Evolutionary conservation across 2,329 filamentous ascomycete species (phyloP), one percentile per base, ranked within the genome.

Genomic region (Aspergillus novoparasiticus): DNA sequence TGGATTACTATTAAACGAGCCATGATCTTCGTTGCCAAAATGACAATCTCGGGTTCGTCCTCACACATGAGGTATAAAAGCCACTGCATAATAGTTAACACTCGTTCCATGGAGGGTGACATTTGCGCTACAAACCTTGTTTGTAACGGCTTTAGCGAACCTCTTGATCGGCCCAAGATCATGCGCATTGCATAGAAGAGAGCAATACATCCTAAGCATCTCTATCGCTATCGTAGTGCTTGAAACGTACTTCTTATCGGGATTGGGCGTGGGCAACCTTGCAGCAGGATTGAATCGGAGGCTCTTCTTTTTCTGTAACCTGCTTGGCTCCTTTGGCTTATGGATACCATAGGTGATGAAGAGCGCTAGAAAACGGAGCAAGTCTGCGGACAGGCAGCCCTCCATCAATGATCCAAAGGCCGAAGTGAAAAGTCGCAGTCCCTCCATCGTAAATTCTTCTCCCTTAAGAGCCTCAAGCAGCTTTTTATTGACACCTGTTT

Each of bases 271-370:
- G n/a, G 69, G 66, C 53, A 74, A 73, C 12, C 73, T 71, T 16
- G 71, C 62, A 51, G 68, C 71, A 41, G 67, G 66, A 59, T 69
- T 76, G 64, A 77, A 77, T 41, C 76, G 77, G 64, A 76, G 71
- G 59, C 79, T 82, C 70, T 81, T 84, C 66, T 82, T 83, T 61
- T 77, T 80, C 60, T 80, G 79, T 9, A 83, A 70, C n/a, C 69
- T 75, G n/a, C 64, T 63, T 39, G 73, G 65, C 30, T 74, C 79
- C 74, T 75, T 85, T 69, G 75, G 81, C 79, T 87, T 86, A 73
- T 97, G 93, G 66, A 97, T 87, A 6, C 93, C 90, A 75, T 95
- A 99, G 0, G 94, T 97, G 67, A 99, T 91, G 73, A 96, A 98
- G 26, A 98, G 84, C 2, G 95, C 92, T 50, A 99, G 81, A 2